Conservation (phyloP, 1,284 basidiomycete species). For the Fomitopsis betulina region DNA sequence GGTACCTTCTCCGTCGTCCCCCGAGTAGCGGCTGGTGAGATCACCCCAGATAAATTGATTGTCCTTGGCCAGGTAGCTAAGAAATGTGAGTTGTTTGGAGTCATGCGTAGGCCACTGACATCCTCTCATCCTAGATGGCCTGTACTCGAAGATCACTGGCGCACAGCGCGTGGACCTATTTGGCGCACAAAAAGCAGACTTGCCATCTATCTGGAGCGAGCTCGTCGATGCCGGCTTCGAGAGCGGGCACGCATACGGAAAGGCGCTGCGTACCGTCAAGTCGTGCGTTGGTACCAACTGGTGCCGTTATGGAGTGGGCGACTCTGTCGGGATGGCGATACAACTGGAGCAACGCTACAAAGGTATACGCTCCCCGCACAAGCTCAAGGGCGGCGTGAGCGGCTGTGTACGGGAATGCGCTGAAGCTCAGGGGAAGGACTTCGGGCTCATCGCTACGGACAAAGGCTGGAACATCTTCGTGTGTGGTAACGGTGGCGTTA, state of each 20-base stretch:
- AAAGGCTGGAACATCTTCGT: conserved; percentile 77
- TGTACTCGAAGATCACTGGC: conserved; percentile 70
- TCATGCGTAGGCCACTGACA: not conserved
- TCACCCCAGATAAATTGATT: conserved; percentile 66
- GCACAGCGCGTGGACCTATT: conserved; percentile 72
- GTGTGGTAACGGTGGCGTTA: conserved; percentile 73
- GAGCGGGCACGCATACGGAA: conserved; percentile 76
- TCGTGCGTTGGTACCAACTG: conserved; percentile 56
- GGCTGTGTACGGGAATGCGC: conserved; percentile 76
- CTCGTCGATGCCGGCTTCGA: conserved; percentile 68
- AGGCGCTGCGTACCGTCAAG: conserved; percentile 53
- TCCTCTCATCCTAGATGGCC: conserved; percentile 26
- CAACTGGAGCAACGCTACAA: conserved; percentile 73
- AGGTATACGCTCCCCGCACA: conserved; percentile 70
- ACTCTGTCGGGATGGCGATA: conserved; percentile 70
- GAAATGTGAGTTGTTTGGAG: conserved; percentile 42
- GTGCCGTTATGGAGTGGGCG: conserved; percentile 77
- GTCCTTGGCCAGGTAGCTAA: conserved; percentile 68
- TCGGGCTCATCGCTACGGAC: conserved; percentile 74
- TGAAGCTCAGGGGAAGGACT: conserved; percentile 75
- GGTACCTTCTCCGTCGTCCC: conserved; percentile 73
- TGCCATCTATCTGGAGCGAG: conserved; percentile 76
- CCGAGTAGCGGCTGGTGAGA: conserved; percentile 64
- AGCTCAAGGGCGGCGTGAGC: conserved; percentile 76
- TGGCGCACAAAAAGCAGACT: conserved; percentile 69